Evolutionary conservation across 129 eudicot genomes (phyloP), one percentile per base, ranked within the genome.

Genomic region (Helichrysum umbraculigerum): DNA sequence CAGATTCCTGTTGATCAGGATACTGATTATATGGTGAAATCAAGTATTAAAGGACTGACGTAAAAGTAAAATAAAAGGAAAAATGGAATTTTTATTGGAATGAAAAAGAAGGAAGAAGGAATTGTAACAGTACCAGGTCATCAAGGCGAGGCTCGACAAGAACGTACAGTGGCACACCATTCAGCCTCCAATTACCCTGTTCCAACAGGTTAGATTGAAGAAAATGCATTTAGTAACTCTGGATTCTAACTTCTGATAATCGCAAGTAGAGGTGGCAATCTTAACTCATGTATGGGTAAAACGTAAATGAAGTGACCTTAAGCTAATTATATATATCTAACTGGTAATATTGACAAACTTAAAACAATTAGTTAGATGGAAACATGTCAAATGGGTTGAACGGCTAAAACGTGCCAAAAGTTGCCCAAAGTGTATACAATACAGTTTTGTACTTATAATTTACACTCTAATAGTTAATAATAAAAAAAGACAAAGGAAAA

Each of bases 71-170:
- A n/a, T 41, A 29, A 5, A 19, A 8, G 0, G 7, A 14, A 25
- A 12, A 59, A 0, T 30, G 2, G 39, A 39, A 29, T 6, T 39
- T 41, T 70, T 33, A 21, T 34, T 54, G 64, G 39, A 56, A 60
- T 30, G 14, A 28, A 37, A 61, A 34, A 66, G 16, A 37, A 37
- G 1, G 0, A 67, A 37, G 41, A 0, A 1, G 6, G 17, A 25
- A 28, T 4, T 37, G 7, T 4, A 67, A 17, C 32, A 21, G 54
- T 86, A 86, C 85, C 87, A 77, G 50, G 78, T 68, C 78, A 70
- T 79, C 81, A 71, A 85, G 88, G 61, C 97, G 91, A 82, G 98
- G 97, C 87, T 91, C 98, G 79, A 94, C 96, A 51, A 94, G 91
- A 54, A 88, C 88, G 42, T 88, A 94, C 4, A 94, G 84, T 52